These are phyloP conservation scores for Choiromyces venosus DNA, from an alignment of 495 filamentous ascomycete genomes.

Conservation along the genomic window DNA sequence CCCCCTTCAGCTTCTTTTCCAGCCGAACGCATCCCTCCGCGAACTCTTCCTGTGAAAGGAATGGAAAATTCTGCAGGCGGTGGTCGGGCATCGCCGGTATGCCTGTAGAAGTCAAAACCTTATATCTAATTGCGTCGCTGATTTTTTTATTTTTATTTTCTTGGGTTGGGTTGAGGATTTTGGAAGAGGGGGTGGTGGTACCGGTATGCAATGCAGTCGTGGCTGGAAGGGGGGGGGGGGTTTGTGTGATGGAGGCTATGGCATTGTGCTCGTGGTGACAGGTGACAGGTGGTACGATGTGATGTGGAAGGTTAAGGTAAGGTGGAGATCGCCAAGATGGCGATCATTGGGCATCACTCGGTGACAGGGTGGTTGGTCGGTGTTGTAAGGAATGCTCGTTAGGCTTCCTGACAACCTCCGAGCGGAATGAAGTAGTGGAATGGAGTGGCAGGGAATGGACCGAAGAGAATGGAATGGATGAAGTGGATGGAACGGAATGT, in stretches of 20 bases:
- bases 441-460: no score
- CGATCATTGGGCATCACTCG: background rate
- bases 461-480: no score
- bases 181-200: background rate
- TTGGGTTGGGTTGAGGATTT: no score
- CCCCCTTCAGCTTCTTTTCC: background rate
- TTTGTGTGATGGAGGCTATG: no score
- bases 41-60: background rate
- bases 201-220: no score
- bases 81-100: background rate
- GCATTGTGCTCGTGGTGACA: background rate
- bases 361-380: background rate
- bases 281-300: background rate
- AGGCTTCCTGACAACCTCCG: no score
- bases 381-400: no score
- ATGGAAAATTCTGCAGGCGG: background rate
- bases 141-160: background rate
- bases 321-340: background rate
- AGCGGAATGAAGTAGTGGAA: no score
- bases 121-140: background rate
- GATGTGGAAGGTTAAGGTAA: background rate
- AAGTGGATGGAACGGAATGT: no score
- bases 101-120: no score
- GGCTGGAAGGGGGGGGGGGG: no score
- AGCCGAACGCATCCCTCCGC: background rate